Evolutionary conservation across 495 filamentous ascomycete genomes (phyloP), one percentile per base, ranked within the genome.

Genomic region (Tetracladium setigerum): DNA sequence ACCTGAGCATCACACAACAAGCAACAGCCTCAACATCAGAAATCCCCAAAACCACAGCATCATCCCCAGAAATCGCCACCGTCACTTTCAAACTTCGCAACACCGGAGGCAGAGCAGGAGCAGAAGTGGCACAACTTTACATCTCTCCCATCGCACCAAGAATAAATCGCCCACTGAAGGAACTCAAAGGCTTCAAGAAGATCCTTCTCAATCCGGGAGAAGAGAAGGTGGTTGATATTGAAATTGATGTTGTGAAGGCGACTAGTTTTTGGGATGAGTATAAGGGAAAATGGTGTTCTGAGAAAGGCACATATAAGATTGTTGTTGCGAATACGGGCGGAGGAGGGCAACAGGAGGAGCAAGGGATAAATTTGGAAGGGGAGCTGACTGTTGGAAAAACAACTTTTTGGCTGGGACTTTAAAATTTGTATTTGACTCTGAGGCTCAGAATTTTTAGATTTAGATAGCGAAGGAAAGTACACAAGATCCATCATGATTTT

Each of bases 151-250:
- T 15, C 2, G 19, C 5, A 16, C 36, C 27, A n/a, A n/a, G 30
- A 45, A 68, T 77, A n/a, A 77, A 73, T 41, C 69, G 78, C 1
- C 82, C 85, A 6, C 57, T 76, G 14, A 81, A 82, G 45, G 79
- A 85, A 55, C 72, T 90, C 32, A 85, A 84, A 66, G 83, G 79
- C 3, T 89, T 90, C 60, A 67, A 72, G 44, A 88, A 88, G 64
- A 77, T 88, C 1, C 63, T 71, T 42, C 59, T 89, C 19, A 65
- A 73, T 42, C 71, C 79, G 0, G 83, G 82, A 0, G 72, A 87
- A 68, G 71, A 60, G 8, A 74, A 76, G 60, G 67, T 56, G 13
- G 81, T 83, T 12, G 60, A 66, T 15, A 71, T 86, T 8, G n/a
- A n/a, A n/a, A n/a, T n/a, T n/a, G n/a, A n/a, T n/a, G n/a, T n/a